Conservation (phyloP, 768 basidiomycete species). For the Mycena vitilis region DNA sequence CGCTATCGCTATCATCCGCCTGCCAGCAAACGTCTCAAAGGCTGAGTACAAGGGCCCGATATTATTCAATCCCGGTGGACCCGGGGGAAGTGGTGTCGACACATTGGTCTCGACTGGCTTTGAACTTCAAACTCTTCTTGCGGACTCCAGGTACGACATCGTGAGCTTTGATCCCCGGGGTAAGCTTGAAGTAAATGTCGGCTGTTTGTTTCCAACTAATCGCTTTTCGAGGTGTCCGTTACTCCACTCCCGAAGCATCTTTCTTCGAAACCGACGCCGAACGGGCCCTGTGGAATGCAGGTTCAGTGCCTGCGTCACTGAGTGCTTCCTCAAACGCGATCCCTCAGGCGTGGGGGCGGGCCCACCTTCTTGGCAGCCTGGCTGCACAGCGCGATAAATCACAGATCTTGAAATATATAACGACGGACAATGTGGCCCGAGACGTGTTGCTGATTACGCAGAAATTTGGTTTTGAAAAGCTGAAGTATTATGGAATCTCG, state of each 20-base stretch:
- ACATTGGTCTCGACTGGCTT: neutral
- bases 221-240: slow-evolving; percentile 15
- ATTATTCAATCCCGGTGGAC: slow-evolving; percentile 32
- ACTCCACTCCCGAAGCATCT: slow-evolving; percentile 21
- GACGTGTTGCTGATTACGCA: slow-evolving; percentile 53
- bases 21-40: slow-evolving; percentile 14
- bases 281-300: slow-evolving; percentile 30
- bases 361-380: slow-evolving; percentile 45
- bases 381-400: slow-evolving; percentile 47
- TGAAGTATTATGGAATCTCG: slow-evolving; percentile 48
- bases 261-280: slow-evolving; percentile 30
- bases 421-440: slow-evolving; percentile 52
- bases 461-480: slow-evolving; percentile 47
- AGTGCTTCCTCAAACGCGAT: slow-evolving; percentile 44
- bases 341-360: slow-evolving; percentile 47
- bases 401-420: slow-evolving; percentile 44
- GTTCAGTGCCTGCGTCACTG: slow-evolving; percentile 14
- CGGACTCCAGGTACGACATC: slow-evolving; percentile 10
- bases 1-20: slow-evolving; percentile 20
- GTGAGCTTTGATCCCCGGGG: slow-evolving; percentile 22
- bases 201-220: neutral
- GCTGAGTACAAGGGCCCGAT: slow-evolving; percentile 20
- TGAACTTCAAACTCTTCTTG: slow-evolving; percentile 1
- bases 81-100: slow-evolving; percentile 25
- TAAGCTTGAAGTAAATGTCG: neutral